These are phyloP conservation scores for Lactarius sp. DNA, from an alignment of 768 basidiomycete genomes.

Conservation along the genomic window DNA sequence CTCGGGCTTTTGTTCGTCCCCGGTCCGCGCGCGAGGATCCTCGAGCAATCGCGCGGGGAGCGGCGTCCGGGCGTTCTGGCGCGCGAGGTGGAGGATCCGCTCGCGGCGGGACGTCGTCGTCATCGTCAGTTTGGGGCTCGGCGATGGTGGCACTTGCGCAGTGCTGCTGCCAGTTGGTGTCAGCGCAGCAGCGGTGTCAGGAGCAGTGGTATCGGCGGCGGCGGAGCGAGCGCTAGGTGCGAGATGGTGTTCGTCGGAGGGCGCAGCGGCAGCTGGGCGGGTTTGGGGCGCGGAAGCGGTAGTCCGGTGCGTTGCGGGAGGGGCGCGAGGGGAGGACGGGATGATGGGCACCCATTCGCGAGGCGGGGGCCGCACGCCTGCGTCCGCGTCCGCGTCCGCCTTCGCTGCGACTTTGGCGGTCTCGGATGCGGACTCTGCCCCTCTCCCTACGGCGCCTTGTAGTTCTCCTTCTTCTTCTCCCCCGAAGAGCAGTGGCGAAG, in stretches of 20 bases:
- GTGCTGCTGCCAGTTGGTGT: no score
- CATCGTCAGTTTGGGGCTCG: no score
- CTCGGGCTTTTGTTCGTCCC: neutral
- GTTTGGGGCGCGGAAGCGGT: neutral
- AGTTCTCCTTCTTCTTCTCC: neutral
- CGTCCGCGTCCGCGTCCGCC: neutral
- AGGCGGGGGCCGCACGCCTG: neutral
- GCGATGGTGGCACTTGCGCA: neutral
- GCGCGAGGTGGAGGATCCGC: slow-evolving; percentile 21
- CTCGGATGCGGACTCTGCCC: neutral
- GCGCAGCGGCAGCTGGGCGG: neutral
- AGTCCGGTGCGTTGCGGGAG: neutral
- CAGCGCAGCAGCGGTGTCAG: no score
- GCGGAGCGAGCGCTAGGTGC: neutral
- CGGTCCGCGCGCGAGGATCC: neutral
- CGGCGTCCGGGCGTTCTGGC: slow-evolving; percentile 22
- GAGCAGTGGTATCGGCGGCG: no score
- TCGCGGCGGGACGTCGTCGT: slow-evolving; percentile 19
- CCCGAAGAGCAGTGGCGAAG: no score
- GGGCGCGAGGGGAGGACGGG: neutral
- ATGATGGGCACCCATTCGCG: slow-evolving; percentile 15
- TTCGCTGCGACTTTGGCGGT: neutral
- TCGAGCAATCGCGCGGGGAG: slow-evolving; percentile 3
- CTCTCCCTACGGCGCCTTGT: neutral
- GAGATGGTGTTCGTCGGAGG: neutral